Conservation (phyloP, 352 stramenopile species). For the Globisporangium apiculatum region DNA sequence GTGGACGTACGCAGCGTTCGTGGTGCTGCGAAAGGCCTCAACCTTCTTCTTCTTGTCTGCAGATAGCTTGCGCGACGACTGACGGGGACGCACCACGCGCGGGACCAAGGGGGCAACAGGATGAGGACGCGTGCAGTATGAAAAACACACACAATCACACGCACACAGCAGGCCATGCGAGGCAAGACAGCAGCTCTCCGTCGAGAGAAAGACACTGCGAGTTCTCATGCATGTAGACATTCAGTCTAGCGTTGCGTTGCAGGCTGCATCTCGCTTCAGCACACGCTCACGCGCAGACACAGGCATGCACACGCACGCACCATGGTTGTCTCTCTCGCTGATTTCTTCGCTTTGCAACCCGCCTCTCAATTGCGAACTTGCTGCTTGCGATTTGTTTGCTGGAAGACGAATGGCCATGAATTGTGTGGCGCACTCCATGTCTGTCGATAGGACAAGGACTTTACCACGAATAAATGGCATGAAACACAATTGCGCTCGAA, state of each 20-base stretch:
- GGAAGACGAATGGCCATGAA: too few relatives aligned
- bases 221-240: neutral
- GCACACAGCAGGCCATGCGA: neutral
- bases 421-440: neutral
- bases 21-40: constrained; percentile 65
- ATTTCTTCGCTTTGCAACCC: constrained; percentile 1
- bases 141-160: neutral
- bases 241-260: neutral
- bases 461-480: neutral
- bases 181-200: neutral
- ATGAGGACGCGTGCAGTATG: neutral
- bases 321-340: neutral
- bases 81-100: neutral
- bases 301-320: neutral
- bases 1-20: constrained; percentile 50
- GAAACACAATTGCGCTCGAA: neutral
- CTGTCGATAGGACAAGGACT: neutral
- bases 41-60: constrained; percentile 71
- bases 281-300: neutral
- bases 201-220: too few relatives aligned
- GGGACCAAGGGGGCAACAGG: too few relatives aligned
- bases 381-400: too few relatives aligned
- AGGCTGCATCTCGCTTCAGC: neutral
- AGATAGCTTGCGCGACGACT: constrained; percentile 34
- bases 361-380: neutral